Base-by-base conservation (phyloP, 371 early-diverging fungal genomes). In the Amoeboaphelidium occidentale region DNA sequence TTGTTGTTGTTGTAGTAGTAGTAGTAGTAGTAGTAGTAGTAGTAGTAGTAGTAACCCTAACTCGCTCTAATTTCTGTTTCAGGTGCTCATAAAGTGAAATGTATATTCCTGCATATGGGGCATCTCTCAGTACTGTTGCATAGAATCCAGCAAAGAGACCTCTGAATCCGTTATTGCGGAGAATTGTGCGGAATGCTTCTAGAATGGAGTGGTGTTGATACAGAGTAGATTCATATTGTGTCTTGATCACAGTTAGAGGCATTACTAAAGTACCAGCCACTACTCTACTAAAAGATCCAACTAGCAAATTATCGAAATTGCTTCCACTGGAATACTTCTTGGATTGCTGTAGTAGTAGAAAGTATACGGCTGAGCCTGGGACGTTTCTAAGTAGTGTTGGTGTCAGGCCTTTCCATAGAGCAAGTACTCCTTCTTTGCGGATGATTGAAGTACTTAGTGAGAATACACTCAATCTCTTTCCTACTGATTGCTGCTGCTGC, bases 31-130 rank as follows among this genome's bases (percentile, higher is more conserved):
- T 20, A 49, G 57, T 58, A 49, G 60, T 62, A 27, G 54, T 50
- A 2, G 55, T 2, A n/a, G 56, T 27, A 13, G 43, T 23, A 25
- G 51, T 27, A 22, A 17, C 43, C 17, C 27, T 4, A 21, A 42
- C 20, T 25, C 26, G 22, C 25, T 48, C 47, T 43, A 27, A 50
- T 25, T 12, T n/a, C 12, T n/a, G 56, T 25, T 84, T 84, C 47
- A 62, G 64, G 2, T 73, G 63, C 60, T 91, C 91, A 57, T 94
- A 94, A 49, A 87, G 72, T n/a, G 80, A 68, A 14, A 93, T 68
- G 57, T 91, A 92, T n/a, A 90, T 70, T 10, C 93, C 96, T 21
- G 96, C 88, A 61, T 82, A 76, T 20, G 96, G 96, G 1, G 90
- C 91, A 60, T 94, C 96, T 23, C 93, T 68, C 47, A 89, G 68